Base-by-base conservation (phyloP, 1,139 yeast genomes). In the Blastobotrys proliferans region DNA sequence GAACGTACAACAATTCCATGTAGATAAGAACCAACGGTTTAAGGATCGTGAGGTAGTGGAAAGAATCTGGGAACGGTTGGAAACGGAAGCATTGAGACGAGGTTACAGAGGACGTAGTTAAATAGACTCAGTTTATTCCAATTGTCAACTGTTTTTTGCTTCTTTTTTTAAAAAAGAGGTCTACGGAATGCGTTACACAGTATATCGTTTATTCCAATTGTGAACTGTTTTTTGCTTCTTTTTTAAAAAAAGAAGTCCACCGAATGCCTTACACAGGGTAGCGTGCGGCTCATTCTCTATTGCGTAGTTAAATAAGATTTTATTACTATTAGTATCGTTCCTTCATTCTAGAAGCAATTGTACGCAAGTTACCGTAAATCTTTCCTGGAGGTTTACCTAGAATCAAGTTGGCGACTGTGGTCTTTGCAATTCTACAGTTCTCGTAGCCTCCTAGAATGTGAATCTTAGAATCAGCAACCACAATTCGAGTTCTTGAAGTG, bases 321-420 rank as follows among this genome's bases (percentile, higher is more conserved):
- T 27, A 27, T n/a, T 9, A 6, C 8, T 17, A 14, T 61, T 70
- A 92, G 65, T 85, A 92, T 60, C 97, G 79, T 69, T 94, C 98
- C 72, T 94, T 92, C 83, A 94, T 77, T 69, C 98, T 79, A 18
- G 97, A 86, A 43, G 97, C 95, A 56, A 94, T 94, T 34, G 95
- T 88, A 69, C 98, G 85, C 63, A 94, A 75, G 67, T 92, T 92
- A 53, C 97, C 97, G 64, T 92, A 92, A 48, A 92, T 96, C 69
- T 92, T 92, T 51, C 97, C 97, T 35, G 98, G 98, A 38, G 98
- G 98, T 47, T 95, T 83, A 69, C 99, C 99, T 60, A 92, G 76
- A 69, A 92, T 92, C 61, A 92, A 76, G 50, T 94, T 81, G 49
- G 92, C 97, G 32, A 92, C 95, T 5, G 97, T 83, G 66, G 88